Evolutionary conservation across 306 rosid genomes (phyloP).

Genomic region (Mucuna pruriens): DNA sequence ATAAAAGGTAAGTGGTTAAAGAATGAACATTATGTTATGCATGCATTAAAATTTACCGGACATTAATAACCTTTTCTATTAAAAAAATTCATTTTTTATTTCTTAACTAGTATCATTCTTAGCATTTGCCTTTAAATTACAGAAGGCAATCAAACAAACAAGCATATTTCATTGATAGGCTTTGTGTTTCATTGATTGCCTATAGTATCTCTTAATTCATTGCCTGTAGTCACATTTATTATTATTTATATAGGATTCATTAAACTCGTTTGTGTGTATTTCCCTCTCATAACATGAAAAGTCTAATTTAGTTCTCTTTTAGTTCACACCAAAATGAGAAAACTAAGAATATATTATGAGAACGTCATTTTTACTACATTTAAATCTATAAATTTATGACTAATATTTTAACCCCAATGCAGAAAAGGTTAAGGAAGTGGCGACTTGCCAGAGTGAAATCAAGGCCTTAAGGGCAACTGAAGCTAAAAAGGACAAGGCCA

Average conservation of each 20-base stretch:
- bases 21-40: too few relatives aligned
- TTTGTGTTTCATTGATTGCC: neutral
- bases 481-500: slow-evolving; percentile 81
- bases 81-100: too few relatives aligned
- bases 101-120: too few relatives aligned
- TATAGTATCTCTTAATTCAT: neutral
- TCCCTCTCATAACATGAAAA: neutral
- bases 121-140: too few relatives aligned
- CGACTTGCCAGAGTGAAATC: slow-evolving; percentile 66
- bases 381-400: neutral
- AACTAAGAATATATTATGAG: neutral
- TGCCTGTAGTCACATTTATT: neutral
- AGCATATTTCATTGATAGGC: neutral
- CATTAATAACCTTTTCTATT: too few relatives aligned
- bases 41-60: too few relatives aligned
- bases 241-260: neutral
- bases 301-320: neutral
- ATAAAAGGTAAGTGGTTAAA: too few relatives aligned
- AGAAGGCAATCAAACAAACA: too few relatives aligned
- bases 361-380: slow-evolving; percentile 7
- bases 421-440: slow-evolving; percentile 71
- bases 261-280: neutral
- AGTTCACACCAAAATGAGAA: too few relatives aligned
- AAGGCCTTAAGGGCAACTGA: slow-evolving; percentile 73
- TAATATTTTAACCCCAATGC: slow-evolving; percentile 37